Percentiles rank a stretch among this genome's conserved stretches.
phyloP scores from a whole-genome alignment of 768 basidiomycete species.

The Mycena indigotica region DNA sequence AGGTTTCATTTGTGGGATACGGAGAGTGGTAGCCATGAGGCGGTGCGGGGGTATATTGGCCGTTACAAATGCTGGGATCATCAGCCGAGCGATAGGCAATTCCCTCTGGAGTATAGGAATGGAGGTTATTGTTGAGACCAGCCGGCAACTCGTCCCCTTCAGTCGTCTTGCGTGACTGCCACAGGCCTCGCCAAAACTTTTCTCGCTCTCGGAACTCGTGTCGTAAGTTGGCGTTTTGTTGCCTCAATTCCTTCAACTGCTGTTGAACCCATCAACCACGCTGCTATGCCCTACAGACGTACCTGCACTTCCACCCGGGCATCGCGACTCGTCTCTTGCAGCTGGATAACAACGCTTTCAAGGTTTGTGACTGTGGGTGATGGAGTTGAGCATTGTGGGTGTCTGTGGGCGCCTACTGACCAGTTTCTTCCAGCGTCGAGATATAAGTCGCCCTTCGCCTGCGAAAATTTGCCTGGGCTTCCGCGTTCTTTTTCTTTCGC shows the following conservation, averaged over 20 bases:
- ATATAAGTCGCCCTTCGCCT: constrained; percentile 54
- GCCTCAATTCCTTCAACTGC: constrained; percentile 57
- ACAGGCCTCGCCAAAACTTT: constrained; percentile 71
- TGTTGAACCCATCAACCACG: no score
- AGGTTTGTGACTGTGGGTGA: constrained; percentile 68
- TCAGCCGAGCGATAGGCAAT: constrained; percentile 54
- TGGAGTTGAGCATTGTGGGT: constrained; percentile 7
- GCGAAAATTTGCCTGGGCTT: constrained; percentile 1
- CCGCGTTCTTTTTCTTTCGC: not conserved
- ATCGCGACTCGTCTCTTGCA: constrained; percentile 80
- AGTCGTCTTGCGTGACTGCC: constrained; percentile 62
- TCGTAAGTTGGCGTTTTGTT: constrained; percentile 65
- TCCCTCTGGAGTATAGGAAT: constrained; percentile 36
- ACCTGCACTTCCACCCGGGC: constrained; percentile 53
- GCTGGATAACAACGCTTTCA: constrained; percentile 80
- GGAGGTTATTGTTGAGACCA: constrained; percentile 38
- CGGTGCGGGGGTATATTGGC: constrained; percentile 45
- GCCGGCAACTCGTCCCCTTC: constrained; percentile 56
- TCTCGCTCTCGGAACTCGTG: constrained; percentile 73
- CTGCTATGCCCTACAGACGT: no score
- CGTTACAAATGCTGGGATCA: constrained; percentile 45
- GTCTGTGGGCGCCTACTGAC: constrained; percentile 15
- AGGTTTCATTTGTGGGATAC: constrained; percentile 42
- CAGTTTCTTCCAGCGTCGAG: constrained; percentile 59
- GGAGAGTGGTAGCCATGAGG: constrained; percentile 53